Conservation (phyloP, 2,329 filamentous ascomycete species). For the Ambrosiella cleistominuta region DNA sequence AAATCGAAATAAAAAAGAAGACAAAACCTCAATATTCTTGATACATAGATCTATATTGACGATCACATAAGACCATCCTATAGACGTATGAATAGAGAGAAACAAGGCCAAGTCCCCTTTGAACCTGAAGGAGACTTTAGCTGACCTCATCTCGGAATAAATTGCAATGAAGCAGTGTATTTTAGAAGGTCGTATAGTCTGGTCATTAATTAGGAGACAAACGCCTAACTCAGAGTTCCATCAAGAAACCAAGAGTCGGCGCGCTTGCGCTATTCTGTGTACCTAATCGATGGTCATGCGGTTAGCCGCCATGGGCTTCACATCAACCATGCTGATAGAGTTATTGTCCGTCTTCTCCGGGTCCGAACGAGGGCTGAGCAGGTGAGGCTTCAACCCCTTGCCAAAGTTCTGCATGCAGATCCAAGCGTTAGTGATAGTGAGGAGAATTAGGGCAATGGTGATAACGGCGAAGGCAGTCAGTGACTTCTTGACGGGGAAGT, state of each 20-base stretch:
- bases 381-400: slow-evolving; percentile 73
- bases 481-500: slow-evolving; percentile 63
- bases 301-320: slow-evolving; percentile 35
- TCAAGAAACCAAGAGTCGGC: neutral
- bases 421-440: slow-evolving; percentile 75
- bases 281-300: slow-evolving; percentile 45
- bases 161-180: neutral
- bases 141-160: neutral
- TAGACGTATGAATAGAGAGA: neutral
- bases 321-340: slow-evolving; percentile 38
- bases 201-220: neutral
- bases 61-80: neutral
- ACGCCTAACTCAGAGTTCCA: neutral
- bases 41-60: neutral
- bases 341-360: slow-evolving; percentile 39
- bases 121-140: neutral
- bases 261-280: neutral
- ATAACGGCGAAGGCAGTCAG: slow-evolving; percentile 89
- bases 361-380: slow-evolving; percentile 36
- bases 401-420: slow-evolving; percentile 84
- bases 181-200: neutral
- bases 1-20: neutral
- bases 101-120: neutral
- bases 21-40: slow-evolving; percentile 1
- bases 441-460: slow-evolving; percentile 71